Conservation (phyloP, 148 eudicot genomes). For the Chenopodium berlandieri region DNA sequence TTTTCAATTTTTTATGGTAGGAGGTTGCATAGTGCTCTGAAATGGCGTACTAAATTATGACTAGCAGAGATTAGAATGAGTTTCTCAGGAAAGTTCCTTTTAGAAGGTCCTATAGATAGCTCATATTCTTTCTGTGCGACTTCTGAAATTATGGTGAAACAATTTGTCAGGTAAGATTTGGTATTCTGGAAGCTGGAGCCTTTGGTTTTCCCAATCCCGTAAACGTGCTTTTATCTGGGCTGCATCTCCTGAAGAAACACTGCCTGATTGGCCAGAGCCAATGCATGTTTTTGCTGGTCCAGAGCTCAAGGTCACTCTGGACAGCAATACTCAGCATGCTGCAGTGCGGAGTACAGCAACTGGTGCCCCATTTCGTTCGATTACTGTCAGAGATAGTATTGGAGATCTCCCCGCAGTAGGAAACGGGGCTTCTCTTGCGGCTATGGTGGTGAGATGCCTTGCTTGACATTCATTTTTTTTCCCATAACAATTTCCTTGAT, state of each 20-base stretch:
- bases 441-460: conserved; percentile 57
- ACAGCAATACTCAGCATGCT: conserved; percentile 55
- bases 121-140: not conserved
- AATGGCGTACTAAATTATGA: not conserved
- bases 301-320: conserved; percentile 60
- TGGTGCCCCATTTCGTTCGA: conserved; percentile 91
- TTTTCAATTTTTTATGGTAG: not conserved
- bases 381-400: conserved; percentile 93
- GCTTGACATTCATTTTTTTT: not conserved
- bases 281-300: conserved; percentile 96
- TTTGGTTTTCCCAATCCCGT: conserved; percentile 90
- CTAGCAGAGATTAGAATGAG: not conserved
- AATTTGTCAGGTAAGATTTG: conserved; percentile 76
- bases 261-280: conserved; percentile 99
- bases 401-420: conserved; percentile 90
- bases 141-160: conserved; percentile 7
- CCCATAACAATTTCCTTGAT: not conserved
- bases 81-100: not conserved
- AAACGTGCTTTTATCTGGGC: conserved; percentile 99
- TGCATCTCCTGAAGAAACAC: conserved; percentile 79
- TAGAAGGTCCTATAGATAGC: not conserved
- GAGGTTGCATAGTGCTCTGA: conserved; percentile 6
- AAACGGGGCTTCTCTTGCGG: conserved; percentile 73
- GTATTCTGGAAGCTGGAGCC: conserved; percentile 95
- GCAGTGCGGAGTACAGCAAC: conserved; percentile 80